Base-by-base conservation (phyloP, 306 rosid species). In the Phaseolus lunatus region DNA sequence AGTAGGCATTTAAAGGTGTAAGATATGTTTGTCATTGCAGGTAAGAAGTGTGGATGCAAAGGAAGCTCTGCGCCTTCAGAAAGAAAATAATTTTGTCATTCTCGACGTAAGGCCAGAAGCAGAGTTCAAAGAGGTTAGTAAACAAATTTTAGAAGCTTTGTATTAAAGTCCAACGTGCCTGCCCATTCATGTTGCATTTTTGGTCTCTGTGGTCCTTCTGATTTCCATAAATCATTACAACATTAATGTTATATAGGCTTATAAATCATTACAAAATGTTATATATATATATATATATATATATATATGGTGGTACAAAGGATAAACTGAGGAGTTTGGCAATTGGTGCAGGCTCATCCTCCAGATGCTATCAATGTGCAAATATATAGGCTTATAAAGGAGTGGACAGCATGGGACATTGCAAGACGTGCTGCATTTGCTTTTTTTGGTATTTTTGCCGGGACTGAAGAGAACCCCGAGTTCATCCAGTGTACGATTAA, bases 341-440 rank as follows among this genome's bases (percentile, higher is more conserved):
- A 29, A 44, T 66, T 47, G 33, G 24, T 79, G 65, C 72, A 95
- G 99, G 97, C 86, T 62, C 97, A 95, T 86, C 96, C 97, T 3
- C 89, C 91, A 22, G 97, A 82, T 43, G 96, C 99, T 24, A 85
- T 90, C 57, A 95, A 95, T 79, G 92, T 90, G 78, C 99, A 95
- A 92, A 85, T 95, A 82, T 92, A 95, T 69, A 90, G 97, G 90
- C 97, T 95, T 68, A 95, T 95, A 82, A 95, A 92, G 89, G 99
- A 95, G 79, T 92, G 99, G 97, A 90, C 99, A 53, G 99, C 99
- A 47, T 90, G 99, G 97, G 99, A 95, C 83, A 95, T 95, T 61
- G 96, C 97, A 16, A 88, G 97, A 81, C 91, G 99, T 23, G 97
- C 97, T 76, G 99, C 99, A 43, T 95, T 95, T 80, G 97, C 97